Conservation (phyloP, 148 eudicot species). For the Camellia japonica region DNA sequence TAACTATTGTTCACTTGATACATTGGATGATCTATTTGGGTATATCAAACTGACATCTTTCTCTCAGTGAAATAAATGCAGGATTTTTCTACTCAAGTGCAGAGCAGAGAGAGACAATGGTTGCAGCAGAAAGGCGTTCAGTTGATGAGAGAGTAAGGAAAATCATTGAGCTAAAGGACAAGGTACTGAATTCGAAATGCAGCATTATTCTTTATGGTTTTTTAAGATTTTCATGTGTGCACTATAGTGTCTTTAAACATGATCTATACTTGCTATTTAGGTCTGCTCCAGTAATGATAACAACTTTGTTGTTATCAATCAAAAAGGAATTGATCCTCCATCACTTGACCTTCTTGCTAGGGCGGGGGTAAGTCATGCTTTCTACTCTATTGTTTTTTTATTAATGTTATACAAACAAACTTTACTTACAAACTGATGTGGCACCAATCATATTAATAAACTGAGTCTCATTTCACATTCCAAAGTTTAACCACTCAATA, state of each 20-base stretch:
- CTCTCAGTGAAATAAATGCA: slow-evolving; percentile 94
- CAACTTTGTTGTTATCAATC: slow-evolving; percentile 87
- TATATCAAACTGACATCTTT: slow-evolving; percentile 19
- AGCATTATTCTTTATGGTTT: background rate
- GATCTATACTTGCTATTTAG: slow-evolving; percentile 30
- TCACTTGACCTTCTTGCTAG: slow-evolving; percentile 91
- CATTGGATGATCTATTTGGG: slow-evolving; percentile 1
- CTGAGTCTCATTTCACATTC: too few relatives aligned
- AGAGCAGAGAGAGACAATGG: slow-evolving; percentile 98
- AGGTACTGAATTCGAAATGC: slow-evolving; percentile 40
- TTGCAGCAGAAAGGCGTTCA: slow-evolving; percentile 91
- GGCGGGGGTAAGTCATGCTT: slow-evolving; percentile 68
- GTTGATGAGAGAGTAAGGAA: slow-evolving; percentile 93
- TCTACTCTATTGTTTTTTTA: background rate
- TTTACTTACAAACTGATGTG: too few relatives aligned
- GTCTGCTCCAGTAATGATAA: slow-evolving; percentile 72
- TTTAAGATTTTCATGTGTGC: background rate
- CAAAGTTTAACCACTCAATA: too few relatives aligned
- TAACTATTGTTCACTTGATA: slow-evolving; percentile 3
- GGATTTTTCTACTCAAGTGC: slow-evolving; percentile 97
- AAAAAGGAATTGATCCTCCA: slow-evolving; percentile 97
- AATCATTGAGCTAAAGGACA: slow-evolving; percentile 83
- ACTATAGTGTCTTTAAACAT: background rate
- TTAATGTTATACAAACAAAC: too few relatives aligned
- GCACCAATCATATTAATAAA: too few relatives aligned